Evolutionary conservation across 164 flowering plant genomes (phyloP), one percentile per base, ranked within the genome.

Genomic region (Aristolochia contorta): DNA sequence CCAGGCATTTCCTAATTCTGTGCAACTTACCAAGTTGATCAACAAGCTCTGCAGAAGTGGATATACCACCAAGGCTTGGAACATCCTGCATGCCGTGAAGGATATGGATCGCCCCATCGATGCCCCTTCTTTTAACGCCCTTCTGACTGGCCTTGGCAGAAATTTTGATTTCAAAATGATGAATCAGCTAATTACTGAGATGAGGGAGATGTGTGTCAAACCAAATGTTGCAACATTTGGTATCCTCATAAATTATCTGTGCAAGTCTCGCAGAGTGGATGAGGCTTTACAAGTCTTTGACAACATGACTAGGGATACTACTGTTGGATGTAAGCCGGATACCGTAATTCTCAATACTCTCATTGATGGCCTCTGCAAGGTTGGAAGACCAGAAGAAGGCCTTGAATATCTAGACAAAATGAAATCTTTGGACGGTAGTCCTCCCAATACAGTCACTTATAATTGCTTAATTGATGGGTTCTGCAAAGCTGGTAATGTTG

Each of bases 291-390:
- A 80, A 67, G 69, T 84, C 64, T 65, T 85, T 2, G 71, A 78
- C 33, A 73, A 71, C 55, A 77, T 89, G 83, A 69, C 18, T 12
- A 69, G 54, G 25, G 78, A 70, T 19, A 61, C 18, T 46, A 79
- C 63, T 4, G 58, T 69, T 56, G 37, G 60, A 5, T 65, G 74
- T 53, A 54, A 72, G 57, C 88, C 93, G 0, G 93, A 92, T 76
- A 68, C 69, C 37, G 58, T 87, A 27, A 76, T 68, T 30, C 86
- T 76, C 61, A 92, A 89, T 57, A 82, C 88, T 51, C 24, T 89
- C 47, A 78, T 89, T 63, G 85, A 84, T 69, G 98, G 96, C 22
- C 75, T 87, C n/a, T 89, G 98, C 72, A 87, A 82, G 67, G 84
- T 78, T 47, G 98, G 96, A 51, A 79, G 91, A 68, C 80, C 64